Conservation (phyloP, 805 yeast species). For the Candida chilensis region DNA sequence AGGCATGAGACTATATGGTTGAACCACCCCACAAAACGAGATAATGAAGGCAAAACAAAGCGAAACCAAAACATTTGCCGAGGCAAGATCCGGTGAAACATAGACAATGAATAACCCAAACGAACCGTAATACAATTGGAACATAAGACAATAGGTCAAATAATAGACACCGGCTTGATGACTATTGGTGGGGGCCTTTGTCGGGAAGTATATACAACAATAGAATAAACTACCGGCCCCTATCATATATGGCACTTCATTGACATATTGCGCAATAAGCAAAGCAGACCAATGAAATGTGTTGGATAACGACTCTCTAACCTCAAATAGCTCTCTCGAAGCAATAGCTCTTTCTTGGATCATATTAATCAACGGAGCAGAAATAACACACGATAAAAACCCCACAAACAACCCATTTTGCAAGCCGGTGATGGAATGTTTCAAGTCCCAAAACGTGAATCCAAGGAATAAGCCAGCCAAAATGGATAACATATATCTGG, state of each 20-base stretch:
- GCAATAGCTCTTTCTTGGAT: slow-evolving; percentile 49
- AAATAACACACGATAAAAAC: slow-evolving; percentile 47
- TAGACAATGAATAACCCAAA: slow-evolving; percentile 40
- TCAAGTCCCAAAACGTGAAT: slow-evolving; percentile 29
- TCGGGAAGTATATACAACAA: slow-evolving; percentile 40
- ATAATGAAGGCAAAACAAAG: slow-evolving; percentile 48
- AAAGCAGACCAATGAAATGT: slow-evolving; percentile 66
- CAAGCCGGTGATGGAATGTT: slow-evolving; percentile 11
- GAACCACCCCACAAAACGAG: slow-evolving; percentile 62
- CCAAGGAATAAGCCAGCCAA: slow-evolving; percentile 60
- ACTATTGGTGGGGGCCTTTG: background rate
- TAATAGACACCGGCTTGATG: slow-evolving; percentile 17
- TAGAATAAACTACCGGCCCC: slow-evolving; percentile 41
- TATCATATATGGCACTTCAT: slow-evolving; percentile 54
- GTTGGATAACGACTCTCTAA: slow-evolving; percentile 61
- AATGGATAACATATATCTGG: slow-evolving; percentile 44
- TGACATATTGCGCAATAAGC: slow-evolving; percentile 40
- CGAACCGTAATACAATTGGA: slow-evolving; percentile 40
- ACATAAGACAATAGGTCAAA: slow-evolving; percentile 35
- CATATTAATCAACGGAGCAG: slow-evolving; percentile 55
- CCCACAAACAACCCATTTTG: slow-evolving; percentile 48
- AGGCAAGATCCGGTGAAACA: slow-evolving; percentile 47
- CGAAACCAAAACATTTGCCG: slow-evolving; percentile 54
- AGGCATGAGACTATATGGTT: slow-evolving; percentile 48
- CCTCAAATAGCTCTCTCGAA: slow-evolving; percentile 58